These are phyloP conservation scores for Spinacia oleracea DNA, from an alignment of 179 eudicot species.

Conservation along the genomic window DNA sequence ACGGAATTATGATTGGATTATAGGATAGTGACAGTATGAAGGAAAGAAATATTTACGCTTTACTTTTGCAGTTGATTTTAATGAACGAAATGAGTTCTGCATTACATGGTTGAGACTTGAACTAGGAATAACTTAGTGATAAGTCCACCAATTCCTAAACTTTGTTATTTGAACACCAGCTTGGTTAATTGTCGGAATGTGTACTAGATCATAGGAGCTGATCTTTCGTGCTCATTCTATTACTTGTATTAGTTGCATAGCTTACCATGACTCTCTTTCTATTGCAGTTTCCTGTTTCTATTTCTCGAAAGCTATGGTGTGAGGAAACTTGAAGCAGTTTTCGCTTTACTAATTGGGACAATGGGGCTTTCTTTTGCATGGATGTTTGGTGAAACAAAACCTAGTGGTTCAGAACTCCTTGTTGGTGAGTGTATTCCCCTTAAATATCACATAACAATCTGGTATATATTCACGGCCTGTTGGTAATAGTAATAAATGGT, in stretches of 20 bases:
- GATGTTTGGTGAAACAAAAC: conserved; percentile 57
- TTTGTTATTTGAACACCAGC: not conserved
- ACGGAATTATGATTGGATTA: no score
- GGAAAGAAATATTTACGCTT: not conserved
- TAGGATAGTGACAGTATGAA: not conserved
- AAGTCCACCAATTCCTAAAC: not conserved
- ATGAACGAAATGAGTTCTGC: not conserved
- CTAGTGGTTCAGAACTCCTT: conserved; percentile 47
- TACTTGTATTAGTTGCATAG: not conserved
- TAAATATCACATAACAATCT: not conserved
- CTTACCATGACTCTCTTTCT: not conserved
- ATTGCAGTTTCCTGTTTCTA: conserved; percentile 46
- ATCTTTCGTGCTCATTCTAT: not conserved
- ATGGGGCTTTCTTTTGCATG: conserved; percentile 56
- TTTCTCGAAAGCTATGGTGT: conserved; percentile 59
- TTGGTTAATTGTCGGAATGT: not conserved
- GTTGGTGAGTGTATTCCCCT: conserved; percentile 25
- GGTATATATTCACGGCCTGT: no score
- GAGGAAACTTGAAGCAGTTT: conserved; percentile 54
- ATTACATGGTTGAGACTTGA: not conserved
- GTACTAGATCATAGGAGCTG: no score
- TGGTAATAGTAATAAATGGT: no score
- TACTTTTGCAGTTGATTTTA: not conserved
- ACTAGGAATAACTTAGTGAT: not conserved
- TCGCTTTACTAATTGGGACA: conserved; percentile 45